A percentile compares a stretch with the other conserved stretches of the same genome.
phyloP scores from a whole-genome alignment of 2,329 filamentous ascomycete genomes.

The Trichophyton simii region DNA sequence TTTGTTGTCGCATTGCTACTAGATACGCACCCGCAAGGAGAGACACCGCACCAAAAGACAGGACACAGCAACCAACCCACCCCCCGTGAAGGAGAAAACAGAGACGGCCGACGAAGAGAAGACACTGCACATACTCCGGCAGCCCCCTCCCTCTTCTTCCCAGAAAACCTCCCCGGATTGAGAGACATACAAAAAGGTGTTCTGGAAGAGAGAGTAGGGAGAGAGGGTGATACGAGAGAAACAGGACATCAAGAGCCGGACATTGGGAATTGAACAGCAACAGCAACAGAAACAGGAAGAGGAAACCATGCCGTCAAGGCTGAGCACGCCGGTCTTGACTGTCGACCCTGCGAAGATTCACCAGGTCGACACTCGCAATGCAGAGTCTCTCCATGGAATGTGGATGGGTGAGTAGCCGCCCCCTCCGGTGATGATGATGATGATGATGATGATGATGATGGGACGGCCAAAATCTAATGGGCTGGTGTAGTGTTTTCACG shows the following conservation, averaged over 20 bases:
- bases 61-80: too few species aligned
- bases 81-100: too few species aligned
- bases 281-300: constrained; percentile 6
- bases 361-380: constrained; percentile 85
- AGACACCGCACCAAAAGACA: not conserved
- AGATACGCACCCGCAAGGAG: constrained; percentile 3
- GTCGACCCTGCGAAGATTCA: constrained; percentile 86
- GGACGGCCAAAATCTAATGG: constrained; percentile 5
- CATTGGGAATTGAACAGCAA: not conserved
- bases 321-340: constrained; percentile 76
- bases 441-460: not conserved
- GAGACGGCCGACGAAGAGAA: not conserved
- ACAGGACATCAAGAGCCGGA: not conserved
- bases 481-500: constrained; percentile 65
- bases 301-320: constrained; percentile 57
- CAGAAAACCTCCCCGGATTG: not conserved
- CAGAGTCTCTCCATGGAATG: constrained; percentile 89
- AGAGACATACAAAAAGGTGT: not conserved
- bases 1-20: not conserved
- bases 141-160: too few species aligned
- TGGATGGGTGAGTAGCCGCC: constrained; percentile 65
- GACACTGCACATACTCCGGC: not conserved
- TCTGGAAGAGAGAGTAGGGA: not conserved
- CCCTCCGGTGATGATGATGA: not conserved
- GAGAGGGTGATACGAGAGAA: not conserved